These are phyloP conservation scores for Monotropa hypopitys DNA, from an alignment of 179 eudicot genomes.

Conservation along the genomic window DNA sequence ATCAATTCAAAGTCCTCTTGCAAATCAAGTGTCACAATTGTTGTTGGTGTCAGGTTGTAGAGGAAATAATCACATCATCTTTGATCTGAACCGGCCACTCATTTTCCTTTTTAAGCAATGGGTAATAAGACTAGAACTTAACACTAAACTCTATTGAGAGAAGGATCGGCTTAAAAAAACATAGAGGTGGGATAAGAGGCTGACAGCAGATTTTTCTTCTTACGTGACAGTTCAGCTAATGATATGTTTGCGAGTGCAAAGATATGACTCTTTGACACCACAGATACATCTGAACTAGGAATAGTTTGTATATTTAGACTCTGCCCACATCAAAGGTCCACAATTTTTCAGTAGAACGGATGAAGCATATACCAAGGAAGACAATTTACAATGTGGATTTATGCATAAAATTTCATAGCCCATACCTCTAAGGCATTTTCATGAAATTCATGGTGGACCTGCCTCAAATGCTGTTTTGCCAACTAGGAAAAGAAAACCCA, in stretches of 20 bases:
- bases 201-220: background rate
- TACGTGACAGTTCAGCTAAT: background rate
- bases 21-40: background rate
- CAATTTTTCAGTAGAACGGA: background rate
- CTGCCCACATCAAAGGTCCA: background rate
- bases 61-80: background rate
- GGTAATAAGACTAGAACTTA: background rate
- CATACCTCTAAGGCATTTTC: slow-evolving; percentile 45
- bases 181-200: background rate
- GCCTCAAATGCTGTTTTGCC: slow-evolving; percentile 73
- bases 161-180: background rate
- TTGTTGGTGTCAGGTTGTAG: background rate
- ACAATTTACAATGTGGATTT: background rate
- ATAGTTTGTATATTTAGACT: background rate
- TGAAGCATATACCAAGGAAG: background rate
- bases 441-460: slow-evolving; percentile 79
- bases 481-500: slow-evolving; percentile 27
- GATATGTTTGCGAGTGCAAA: background rate
- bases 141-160: background rate
- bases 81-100: background rate
- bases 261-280: background rate
- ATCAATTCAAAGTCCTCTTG: background rate
- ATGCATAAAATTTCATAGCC: background rate
- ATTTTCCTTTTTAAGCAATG: background rate
- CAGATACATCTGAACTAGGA: background rate